Evolutionary conservation across 306 rosid species (phyloP).

Genomic region (Cucurbita argyrosperma): DNA sequence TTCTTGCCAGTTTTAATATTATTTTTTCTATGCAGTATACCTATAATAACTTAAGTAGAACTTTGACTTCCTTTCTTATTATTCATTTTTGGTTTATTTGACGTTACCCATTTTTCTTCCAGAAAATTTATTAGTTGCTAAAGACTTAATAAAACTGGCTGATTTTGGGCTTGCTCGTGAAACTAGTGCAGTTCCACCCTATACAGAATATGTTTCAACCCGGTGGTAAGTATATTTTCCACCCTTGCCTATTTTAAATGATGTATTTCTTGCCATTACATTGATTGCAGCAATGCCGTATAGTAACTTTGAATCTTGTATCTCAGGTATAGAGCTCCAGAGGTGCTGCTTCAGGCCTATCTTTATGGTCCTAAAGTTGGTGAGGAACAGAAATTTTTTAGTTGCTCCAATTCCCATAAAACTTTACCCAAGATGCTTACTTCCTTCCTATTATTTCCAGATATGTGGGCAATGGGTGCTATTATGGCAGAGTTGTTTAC

Average conservation of each 20-base stretch:
- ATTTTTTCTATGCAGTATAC: neutral
- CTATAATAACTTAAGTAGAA: neutral
- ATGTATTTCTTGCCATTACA: neutral
- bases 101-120: neutral
- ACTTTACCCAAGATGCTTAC: neutral
- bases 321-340: slow-evolving; percentile 97
- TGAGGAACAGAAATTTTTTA: slow-evolving; percentile 22
- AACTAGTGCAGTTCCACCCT: slow-evolving; percentile 74
- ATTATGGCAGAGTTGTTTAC: slow-evolving; percentile 87
- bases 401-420: neutral
- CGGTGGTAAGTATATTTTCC: slow-evolving; percentile 48
- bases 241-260: neutral
- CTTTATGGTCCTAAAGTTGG: slow-evolving; percentile 83
- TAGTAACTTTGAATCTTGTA: slow-evolving; percentile 3
- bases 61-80: neutral
- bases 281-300: neutral
- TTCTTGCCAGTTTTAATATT: neutral
- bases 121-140: slow-evolving; percentile 85
- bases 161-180: slow-evolving; percentile 98
- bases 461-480: slow-evolving; percentile 99
- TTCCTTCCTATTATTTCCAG: slow-evolving; percentile 12
- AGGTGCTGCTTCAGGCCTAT: slow-evolving; percentile 87
- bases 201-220: slow-evolving; percentile 86
- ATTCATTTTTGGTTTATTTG: neutral
- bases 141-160: slow-evolving; percentile 70